Percentiles rank a stretch among this genome's conserved stretches.
phyloP scores from a whole-genome alignment of 1,139 yeast species.

The Scheffersomyces segobiensis region DNA sequence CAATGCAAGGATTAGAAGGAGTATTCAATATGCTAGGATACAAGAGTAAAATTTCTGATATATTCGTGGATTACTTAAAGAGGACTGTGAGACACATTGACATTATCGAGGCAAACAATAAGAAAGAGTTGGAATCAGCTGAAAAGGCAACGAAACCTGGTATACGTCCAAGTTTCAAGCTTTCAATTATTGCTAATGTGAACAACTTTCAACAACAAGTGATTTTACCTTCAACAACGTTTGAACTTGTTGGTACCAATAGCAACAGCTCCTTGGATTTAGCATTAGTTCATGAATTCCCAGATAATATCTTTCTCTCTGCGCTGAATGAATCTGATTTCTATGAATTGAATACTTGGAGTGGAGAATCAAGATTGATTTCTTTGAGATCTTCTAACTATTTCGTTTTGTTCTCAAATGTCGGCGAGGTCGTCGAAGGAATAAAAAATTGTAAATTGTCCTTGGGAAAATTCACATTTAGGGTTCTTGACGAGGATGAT shows the following conservation, averaged over 20 bases:
- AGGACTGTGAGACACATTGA: background rate
- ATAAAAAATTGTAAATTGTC: constrained; percentile 12
- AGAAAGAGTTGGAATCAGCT: background rate
- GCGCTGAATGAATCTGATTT: constrained; percentile 6
- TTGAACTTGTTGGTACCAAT: constrained; percentile 8
- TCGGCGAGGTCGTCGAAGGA: constrained; percentile 15
- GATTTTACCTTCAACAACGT: constrained; percentile 10
- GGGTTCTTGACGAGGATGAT: constrained; percentile 14
- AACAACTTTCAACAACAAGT: constrained; percentile 16
- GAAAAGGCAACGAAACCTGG: background rate
- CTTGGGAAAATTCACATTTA: constrained; percentile 11
- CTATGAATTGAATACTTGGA: constrained; percentile 9
- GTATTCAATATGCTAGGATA: constrained; percentile 22
- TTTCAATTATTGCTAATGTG: constrained; percentile 10
- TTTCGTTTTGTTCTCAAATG: constrained; percentile 13
- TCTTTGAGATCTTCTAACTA: constrained; percentile 8
- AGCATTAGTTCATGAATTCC: constrained; percentile 5
- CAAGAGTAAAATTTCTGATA: constrained; percentile 23
- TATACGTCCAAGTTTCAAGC: constrained; percentile 2
- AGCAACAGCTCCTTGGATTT: constrained; percentile 9
- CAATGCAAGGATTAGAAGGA: constrained; percentile 12
- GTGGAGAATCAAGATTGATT: constrained; percentile 7
- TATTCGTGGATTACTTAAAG: constrained; percentile 13
- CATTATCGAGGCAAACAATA: background rate
- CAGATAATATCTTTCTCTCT: constrained; percentile 8